Base-by-base conservation (phyloP, 2,329 filamentous ascomycete genomes). In the Dactylella cylindrospora region DNA sequence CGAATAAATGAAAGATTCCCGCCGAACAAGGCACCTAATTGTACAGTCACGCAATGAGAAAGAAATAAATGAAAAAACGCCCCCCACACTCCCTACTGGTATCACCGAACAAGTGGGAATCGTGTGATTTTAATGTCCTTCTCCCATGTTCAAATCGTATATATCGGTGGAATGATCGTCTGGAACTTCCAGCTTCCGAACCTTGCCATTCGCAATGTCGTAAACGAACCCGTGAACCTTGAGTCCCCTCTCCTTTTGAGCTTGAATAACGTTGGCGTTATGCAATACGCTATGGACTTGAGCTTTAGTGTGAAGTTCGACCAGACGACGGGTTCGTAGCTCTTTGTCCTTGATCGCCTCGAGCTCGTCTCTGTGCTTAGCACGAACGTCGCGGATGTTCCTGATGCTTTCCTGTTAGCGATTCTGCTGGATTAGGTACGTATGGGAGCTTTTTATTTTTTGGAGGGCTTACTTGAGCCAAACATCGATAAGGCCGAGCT, bases 161-260 rank as follows among this genome's bases (percentile, higher is more conserved):
- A 61, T 61, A 5, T 49, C 47, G 26, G 55, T 53, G 32, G 55
- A 20, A 15, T 61, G 29, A 20, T 61, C 55, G 28, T 61, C 55
- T 3, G 59, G 59, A 6, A 64, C 50, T 7, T 55, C 75, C 2
- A 82, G 70, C 67, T 82, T 77, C 31, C 72, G 71, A 45, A 82
- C 72, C 59, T 74, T 74, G 9, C 80, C 80, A 15, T 70, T 73
- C 4, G 68, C 73, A 45, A 82, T 73, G 66, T 93, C 84, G 71
- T 88, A 91, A 10, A 94, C 76, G 47, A 84, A 77, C n/a, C 87
- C 88, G 71, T 93, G 87, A 4, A 94, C 79, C 73, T 84, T 76
- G 33, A 95, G 73, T 1, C 84, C 85, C 22, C 86, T 77, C 68
- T 88, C 83, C 66, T 76, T 73, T 60, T 90, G 81, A 20, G 86